These are phyloP conservation scores for Aspergillus ibericus DNA, from an alignment of 2,329 filamentous ascomycete genomes.

Conservation along the genomic window DNA sequence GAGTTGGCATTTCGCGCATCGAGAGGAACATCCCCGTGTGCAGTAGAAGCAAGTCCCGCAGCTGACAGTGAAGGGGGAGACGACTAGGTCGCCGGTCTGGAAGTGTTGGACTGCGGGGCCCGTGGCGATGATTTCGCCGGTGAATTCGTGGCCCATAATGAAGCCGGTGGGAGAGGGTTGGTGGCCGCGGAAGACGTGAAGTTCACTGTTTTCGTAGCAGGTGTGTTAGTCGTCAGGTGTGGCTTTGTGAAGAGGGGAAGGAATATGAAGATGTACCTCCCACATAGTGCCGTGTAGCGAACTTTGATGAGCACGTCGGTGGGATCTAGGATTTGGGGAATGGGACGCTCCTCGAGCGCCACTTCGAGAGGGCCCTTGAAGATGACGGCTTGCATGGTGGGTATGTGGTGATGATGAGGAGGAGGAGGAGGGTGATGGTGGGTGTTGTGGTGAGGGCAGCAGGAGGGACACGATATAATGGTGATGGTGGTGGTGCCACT, in stretches of 20 bases:
- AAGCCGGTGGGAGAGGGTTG: slow-evolving; percentile 65
- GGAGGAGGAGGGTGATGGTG: background rate
- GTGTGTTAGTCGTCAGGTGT: background rate
- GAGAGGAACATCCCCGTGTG: slow-evolving; percentile 68
- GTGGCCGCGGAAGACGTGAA: slow-evolving; percentile 83
- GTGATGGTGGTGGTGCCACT: background rate
- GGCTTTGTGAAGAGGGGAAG: background rate
- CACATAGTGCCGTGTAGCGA: slow-evolving; percentile 77
- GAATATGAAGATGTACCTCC: slow-evolving; percentile 58
- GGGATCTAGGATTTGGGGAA: slow-evolving; percentile 68
- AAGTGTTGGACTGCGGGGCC: slow-evolving; percentile 61
- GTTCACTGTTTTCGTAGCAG: slow-evolving; percentile 52
- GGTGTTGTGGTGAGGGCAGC: background rate
- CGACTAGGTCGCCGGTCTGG: slow-evolving; percentile 71
- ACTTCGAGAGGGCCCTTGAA: slow-evolving; percentile 77
- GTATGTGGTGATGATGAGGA: background rate
- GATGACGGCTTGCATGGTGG: slow-evolving; percentile 80
- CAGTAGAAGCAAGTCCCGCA: slow-evolving; percentile 84
- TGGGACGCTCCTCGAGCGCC: slow-evolving; percentile 72
- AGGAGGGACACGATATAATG: background rate
- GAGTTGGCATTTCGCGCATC: slow-evolving; percentile 67
- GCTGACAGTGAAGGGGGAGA: slow-evolving; percentile 77
- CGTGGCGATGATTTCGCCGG: slow-evolving; percentile 67
- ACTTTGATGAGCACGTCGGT: slow-evolving; percentile 81
- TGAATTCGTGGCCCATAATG: slow-evolving; percentile 78